These are phyloP conservation scores for Lepidopterella palustris DNA, from an alignment of 495 filamentous ascomycete genomes.

Conservation along the genomic window DNA sequence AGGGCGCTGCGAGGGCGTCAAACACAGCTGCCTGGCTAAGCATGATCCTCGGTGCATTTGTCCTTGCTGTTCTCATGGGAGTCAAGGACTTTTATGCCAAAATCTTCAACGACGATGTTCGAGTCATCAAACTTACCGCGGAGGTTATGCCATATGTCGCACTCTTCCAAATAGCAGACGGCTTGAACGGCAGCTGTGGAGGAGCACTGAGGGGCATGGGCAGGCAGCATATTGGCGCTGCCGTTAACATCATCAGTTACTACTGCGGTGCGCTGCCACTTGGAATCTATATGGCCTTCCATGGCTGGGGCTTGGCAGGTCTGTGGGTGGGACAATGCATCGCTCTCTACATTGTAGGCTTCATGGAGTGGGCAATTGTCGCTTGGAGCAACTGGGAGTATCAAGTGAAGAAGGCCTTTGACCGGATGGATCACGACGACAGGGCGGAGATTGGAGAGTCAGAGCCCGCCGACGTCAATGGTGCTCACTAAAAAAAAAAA, in stretches of 20 bases:
- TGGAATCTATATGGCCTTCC: slow-evolving; percentile 81
- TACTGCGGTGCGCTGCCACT: slow-evolving; percentile 78
- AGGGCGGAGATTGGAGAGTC: slow-evolving; percentile 39
- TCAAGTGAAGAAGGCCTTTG: slow-evolving; percentile 70
- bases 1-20: slow-evolving; percentile 64
- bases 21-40: slow-evolving; percentile 74
- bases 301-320: slow-evolving; percentile 80
- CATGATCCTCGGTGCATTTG: slow-evolving; percentile 58
- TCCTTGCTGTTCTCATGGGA: slow-evolving; percentile 66
- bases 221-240: slow-evolving; percentile 78
- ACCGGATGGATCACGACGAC: slow-evolving; percentile 62
- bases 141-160: slow-evolving; percentile 84
- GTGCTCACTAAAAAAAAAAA: background rate
- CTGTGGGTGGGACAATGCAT: slow-evolving; percentile 89
- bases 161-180: slow-evolving; percentile 92
- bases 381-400: slow-evolving; percentile 69
- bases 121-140: slow-evolving; percentile 69
- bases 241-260: slow-evolving; percentile 86
- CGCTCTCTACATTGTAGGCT: slow-evolving; percentile 76
- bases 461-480: slow-evolving; percentile 8
- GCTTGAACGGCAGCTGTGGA: slow-evolving; percentile 78
- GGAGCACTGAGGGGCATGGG: slow-evolving; percentile 81
- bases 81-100: slow-evolving; percentile 71
- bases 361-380: slow-evolving; percentile 75
- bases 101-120: slow-evolving; percentile 74